phyloP scores from a whole-genome alignment of 768 basidiomycete genomes.

The Xerocomellus chrysenteron region DNA sequence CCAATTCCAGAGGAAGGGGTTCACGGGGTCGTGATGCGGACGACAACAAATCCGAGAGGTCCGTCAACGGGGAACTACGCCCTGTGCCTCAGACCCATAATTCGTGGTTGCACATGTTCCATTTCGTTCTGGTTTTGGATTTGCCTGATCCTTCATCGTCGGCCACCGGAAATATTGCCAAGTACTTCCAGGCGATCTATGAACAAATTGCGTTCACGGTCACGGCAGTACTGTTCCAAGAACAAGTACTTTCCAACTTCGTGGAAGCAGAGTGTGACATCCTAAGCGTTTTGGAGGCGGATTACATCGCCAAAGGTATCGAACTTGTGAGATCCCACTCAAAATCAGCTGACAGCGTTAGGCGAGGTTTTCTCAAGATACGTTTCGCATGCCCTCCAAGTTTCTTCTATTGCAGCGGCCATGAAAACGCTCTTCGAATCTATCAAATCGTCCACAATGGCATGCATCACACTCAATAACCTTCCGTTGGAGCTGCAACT shows the following conservation, averaged over 20 bases:
- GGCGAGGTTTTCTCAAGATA: conserved; percentile 62
- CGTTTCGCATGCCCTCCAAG: conserved; percentile 54
- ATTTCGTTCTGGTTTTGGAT: conserved; percentile 85
- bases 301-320: conserved; percentile 65
- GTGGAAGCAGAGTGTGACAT: conserved; percentile 79
- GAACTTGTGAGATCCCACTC: conserved; percentile 27
- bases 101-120: conserved; percentile 73
- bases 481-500: conserved; percentile 85
- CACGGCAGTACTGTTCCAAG: conserved; percentile 89
- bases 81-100: conserved; percentile 26
- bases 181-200: conserved; percentile 85
- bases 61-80: conserved; percentile 37
- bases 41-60: conserved; percentile 33
- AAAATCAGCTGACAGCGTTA: conserved; percentile 28
- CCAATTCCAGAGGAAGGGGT: conserved; percentile 55
- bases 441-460: conserved; percentile 72
- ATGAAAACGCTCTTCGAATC: conserved; percentile 80
- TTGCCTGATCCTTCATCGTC: conserved; percentile 88
- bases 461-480: conserved; percentile 74
- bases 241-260: conserved; percentile 85
- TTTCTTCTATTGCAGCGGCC: conserved; percentile 73
- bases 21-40: conserved; percentile 44
- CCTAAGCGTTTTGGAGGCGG: conserved; percentile 70
- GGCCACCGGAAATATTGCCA: conserved; percentile 69
- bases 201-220: conserved; percentile 86